Conservation (phyloP, 2,329 filamentous ascomycete species). For the Drechslerella stenobrocha region DNA sequence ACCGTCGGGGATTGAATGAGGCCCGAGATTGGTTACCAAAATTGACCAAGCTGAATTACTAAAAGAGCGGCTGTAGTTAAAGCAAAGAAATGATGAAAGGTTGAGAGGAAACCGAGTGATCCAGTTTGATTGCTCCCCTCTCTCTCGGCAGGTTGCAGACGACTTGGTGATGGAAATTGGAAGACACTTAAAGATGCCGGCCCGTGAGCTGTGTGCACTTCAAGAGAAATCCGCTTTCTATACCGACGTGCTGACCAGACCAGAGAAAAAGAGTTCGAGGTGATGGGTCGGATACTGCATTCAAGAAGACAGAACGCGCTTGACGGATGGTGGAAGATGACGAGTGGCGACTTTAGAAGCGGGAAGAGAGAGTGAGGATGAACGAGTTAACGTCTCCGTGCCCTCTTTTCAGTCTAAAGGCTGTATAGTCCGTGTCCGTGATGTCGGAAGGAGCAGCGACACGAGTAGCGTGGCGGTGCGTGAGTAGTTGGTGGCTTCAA, state of each 20-base stretch:
- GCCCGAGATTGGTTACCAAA: conserved; percentile 12
- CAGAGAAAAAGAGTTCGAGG: neutral
- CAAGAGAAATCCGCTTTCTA: conserved; percentile 10
- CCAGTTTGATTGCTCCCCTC: conserved; percentile 30
- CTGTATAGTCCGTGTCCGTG: conserved; percentile 10
- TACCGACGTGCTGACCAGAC: neutral
- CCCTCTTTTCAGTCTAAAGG: conserved; percentile 24
- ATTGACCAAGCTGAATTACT: conserved; percentile 27
- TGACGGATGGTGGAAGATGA: neutral
- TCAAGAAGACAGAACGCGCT: conserved; percentile 19
- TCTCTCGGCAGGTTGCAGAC: conserved; percentile 17
- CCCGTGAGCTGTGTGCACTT: neutral
- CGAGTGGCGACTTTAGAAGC: neutral
- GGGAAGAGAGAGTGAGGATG: conserved; percentile 42
- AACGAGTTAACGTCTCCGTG: conserved; percentile 50
- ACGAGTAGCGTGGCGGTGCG: conserved; percentile 19
- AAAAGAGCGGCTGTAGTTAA: conserved; percentile 47
- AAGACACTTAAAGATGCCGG: conserved; percentile 9
- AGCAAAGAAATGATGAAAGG: conserved; percentile 27
- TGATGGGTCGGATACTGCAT: conserved; percentile 31
- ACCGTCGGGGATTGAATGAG: conserved; percentile 18
- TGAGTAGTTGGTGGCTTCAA: conserved; percentile 22
- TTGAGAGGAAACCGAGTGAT: conserved; percentile 13
- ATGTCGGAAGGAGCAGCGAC: conserved; percentile 23
- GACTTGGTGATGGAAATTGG: conserved; percentile 20